phyloP scores from a whole-genome alignment of 164 flowering plant species.

The Vitis vinifera region ASM3070453v1 NC_081818.1:23700001-23700500 shows the following conservation, averaged over 20 bases:
- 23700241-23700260: constrained; percentile 59
- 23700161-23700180: not conserved
- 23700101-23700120: not conserved
- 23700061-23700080: constrained; percentile 54
- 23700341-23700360: too few species aligned
- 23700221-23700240: constrained; percentile 61
- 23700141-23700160: not conserved
- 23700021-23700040: constrained; percentile 81
- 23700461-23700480: too few species aligned
- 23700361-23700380: too few species aligned
- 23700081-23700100: not conserved
- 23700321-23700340: too few species aligned
- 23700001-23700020: constrained; percentile 82
- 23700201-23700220: constrained; percentile 71
- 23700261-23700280: constrained; percentile 75
- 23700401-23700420: too few species aligned
- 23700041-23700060: constrained; percentile 73
- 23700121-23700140: not conserved
- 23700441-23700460: too few species aligned
- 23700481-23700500: too few species aligned
- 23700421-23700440: too few species aligned
- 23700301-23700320: constrained; percentile 27
- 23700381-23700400: too few species aligned
- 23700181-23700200: constrained; percentile 83
- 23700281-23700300: constrained; percentile 85